Percentiles rank a stretch among this genome's conserved stretches.
These are phyloP conservation scores for Elsinoe necatrix DNA, from an alignment of 2,329 filamentous ascomycete genomes.

Conservation along the genomic window DNA sequence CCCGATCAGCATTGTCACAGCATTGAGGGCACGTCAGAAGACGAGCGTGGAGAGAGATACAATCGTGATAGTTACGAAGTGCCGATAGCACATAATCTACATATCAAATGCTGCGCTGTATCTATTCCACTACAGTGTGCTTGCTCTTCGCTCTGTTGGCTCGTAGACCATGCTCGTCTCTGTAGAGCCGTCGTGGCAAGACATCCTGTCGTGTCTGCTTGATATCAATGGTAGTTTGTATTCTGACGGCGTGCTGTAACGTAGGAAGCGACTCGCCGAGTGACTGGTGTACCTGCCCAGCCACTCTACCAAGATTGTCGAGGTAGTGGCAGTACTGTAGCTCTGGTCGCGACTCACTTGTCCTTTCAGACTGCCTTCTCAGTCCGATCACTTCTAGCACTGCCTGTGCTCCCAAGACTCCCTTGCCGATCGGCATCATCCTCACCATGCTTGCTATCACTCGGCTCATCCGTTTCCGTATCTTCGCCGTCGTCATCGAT, in stretches of 20 bases:
- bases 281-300: too few species aligned
- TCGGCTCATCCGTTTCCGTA: conserved; percentile 18
- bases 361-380: neutral
- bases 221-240: too few species aligned
- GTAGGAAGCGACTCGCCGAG: too few species aligned
- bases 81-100: neutral
- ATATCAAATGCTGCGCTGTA: neutral
- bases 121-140: neutral
- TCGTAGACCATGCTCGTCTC: neutral
- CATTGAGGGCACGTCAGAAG: neutral
- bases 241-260: too few species aligned
- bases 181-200: too few species aligned
- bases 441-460: neutral
- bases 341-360: neutral
- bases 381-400: conserved; percentile 1
- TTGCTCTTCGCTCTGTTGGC: neutral
- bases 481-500: conserved; percentile 15
- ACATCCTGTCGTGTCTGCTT: too few species aligned
- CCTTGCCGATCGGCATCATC: neutral
- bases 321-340: too few species aligned
- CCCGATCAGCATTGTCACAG: neutral
- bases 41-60: neutral
- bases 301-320: too few species aligned
- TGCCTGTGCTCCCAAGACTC: neutral
- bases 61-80: neutral